Evolutionary conservation across 306 rosid species (phyloP).

Genomic region (Rubus idaeus): DNA sequence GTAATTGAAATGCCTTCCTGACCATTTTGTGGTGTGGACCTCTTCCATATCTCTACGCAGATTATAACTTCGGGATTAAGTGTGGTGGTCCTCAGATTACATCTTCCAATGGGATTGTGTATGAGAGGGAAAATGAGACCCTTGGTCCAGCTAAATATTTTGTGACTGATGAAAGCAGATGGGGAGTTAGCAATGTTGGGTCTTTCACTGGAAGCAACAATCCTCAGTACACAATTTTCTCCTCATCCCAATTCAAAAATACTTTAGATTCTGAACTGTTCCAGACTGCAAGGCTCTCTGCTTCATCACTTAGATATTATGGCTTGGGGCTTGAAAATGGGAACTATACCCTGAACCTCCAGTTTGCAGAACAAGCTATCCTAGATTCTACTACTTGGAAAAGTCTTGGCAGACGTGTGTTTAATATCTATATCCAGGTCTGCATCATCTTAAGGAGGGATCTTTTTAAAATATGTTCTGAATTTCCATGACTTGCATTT

Average conservation of each 20-base stretch:
- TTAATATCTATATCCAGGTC: constrained; percentile 81
- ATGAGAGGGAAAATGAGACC: constrained; percentile 47
- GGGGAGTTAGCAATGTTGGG: constrained; percentile 83
- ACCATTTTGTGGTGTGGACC: neutral
- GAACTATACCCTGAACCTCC: constrained; percentile 58
- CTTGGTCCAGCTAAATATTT: constrained; percentile 74
- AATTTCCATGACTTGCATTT: neutral
- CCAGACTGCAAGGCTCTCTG: constrained; percentile 67
- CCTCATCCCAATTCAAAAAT: constrained; percentile 40
- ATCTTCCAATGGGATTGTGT: constrained; percentile 32
- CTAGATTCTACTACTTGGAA: constrained; percentile 44
- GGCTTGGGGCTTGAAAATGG: constrained; percentile 77
- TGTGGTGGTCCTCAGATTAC: constrained; percentile 59
- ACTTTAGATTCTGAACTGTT: constrained; percentile 53
- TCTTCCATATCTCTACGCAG: constrained; percentile 38
- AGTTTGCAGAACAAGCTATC: constrained; percentile 58
- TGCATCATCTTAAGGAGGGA: neutral
- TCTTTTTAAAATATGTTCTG: neutral
- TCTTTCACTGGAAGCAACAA: constrained; percentile 31
- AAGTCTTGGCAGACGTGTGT: constrained; percentile 69
- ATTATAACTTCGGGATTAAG: constrained; percentile 60
- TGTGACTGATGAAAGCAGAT: constrained; percentile 46
- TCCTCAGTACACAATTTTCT: constrained; percentile 28
- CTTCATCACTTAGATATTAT: constrained; percentile 79
- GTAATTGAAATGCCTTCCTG: neutral